A percentile compares a stretch with the other conserved stretches of the same genome.
phyloP scores from a whole-genome alignment of 306 rosid genomes.

The Pyrus betulifolia region DNA sequence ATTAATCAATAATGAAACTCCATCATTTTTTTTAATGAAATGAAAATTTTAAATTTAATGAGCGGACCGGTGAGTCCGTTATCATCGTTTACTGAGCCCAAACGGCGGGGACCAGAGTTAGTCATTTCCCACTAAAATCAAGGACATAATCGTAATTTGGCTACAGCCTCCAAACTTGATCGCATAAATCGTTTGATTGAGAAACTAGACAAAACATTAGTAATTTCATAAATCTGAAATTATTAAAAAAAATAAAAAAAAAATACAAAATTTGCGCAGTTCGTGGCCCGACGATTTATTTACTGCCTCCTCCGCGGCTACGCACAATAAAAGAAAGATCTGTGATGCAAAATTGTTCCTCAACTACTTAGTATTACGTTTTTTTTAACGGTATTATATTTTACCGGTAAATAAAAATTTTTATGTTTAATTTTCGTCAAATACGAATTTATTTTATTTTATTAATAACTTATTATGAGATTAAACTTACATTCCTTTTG shows the following conservation, averaged over 20 bases:
- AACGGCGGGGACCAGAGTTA: not conserved
- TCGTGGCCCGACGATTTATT: not conserved
- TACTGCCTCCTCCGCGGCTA: not conserved
- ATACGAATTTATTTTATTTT: fast-evolving
- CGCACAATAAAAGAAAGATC: not conserved
- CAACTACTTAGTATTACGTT: too few species aligned
- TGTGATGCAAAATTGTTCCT: not conserved
- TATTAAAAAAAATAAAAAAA: not conserved
- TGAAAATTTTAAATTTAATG: not conserved
- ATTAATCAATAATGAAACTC: not conserved
- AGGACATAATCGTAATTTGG: not conserved
- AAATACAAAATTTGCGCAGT: not conserved
- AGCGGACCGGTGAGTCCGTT: not conserved
- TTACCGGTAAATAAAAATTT: too few species aligned
- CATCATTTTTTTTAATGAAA: too few species aligned
- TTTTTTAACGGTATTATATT: too few species aligned
- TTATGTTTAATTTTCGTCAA: fast-evolving
- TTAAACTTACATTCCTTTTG: fast-evolving
- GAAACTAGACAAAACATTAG: not conserved
- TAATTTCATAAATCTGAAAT: not conserved
- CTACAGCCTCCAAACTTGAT: not conserved
- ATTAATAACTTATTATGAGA: too few species aligned
- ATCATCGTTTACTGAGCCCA: constrained; percentile 1
- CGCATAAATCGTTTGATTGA: not conserved
- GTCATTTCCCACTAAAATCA: not conserved